phyloP scores from a whole-genome alignment of 179 eudicot species.

The Silene coronaria region DNA sequence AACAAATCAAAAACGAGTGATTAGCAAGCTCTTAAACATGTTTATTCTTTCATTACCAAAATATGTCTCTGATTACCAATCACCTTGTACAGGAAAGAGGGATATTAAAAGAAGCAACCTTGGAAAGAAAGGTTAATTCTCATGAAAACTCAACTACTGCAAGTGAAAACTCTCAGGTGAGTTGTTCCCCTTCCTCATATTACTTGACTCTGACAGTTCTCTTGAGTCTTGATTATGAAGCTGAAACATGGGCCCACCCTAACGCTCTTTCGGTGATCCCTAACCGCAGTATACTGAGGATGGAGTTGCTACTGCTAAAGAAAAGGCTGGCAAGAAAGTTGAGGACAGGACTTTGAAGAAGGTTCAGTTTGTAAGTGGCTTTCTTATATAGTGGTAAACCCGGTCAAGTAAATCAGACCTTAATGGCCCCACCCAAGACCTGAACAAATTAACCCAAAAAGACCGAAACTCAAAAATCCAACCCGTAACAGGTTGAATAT shows the following conservation, averaged over 20 bases:
- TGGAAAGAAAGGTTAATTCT: slow-evolving; percentile 47
- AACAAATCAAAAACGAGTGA: neutral
- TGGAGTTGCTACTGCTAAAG: slow-evolving; percentile 16
- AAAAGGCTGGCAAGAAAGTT: slow-evolving; percentile 25
- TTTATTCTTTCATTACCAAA: neutral
- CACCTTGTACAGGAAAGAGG: slow-evolving; percentile 69
- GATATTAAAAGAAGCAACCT: slow-evolving; percentile 72
- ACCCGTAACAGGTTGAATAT: too few relatives aligned
- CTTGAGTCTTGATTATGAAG: neutral
- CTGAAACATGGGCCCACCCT: neutral
- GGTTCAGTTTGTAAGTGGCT: slow-evolving; percentile 28
- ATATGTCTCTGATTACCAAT: neutral
- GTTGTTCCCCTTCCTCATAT: neutral
- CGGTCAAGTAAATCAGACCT: too few relatives aligned
- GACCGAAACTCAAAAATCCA: too few relatives aligned
- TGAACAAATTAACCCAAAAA: neutral
- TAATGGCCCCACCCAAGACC: too few relatives aligned
- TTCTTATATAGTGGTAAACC: neutral
- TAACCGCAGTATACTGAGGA: slow-evolving; percentile 17
- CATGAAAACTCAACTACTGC: slow-evolving; percentile 33
- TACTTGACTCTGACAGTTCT: neutral
- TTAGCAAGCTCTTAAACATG: neutral
- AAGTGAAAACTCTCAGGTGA: slow-evolving; percentile 34
- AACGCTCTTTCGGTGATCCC: slow-evolving; percentile 2
- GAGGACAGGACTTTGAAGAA: slow-evolving; percentile 13